Evolutionary conservation across 352 stramenopile genomes (phyloP).

Genomic region (Globisporangium heterothallicum): DNA sequence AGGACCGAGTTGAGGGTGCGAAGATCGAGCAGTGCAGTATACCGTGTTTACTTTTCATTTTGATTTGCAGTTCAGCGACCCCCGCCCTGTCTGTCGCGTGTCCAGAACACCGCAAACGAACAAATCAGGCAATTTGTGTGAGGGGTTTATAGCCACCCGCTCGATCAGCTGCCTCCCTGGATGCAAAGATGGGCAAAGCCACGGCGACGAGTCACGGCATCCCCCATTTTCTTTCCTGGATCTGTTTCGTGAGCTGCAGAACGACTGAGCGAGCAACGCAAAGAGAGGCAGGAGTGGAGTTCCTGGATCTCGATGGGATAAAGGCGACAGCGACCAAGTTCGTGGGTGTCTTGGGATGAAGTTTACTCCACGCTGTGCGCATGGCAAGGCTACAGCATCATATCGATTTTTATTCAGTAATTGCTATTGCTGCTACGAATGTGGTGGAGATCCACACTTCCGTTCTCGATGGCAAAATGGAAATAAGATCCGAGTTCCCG

Average conservation of each 20-base stretch:
- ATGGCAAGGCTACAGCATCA: conserved; percentile 64
- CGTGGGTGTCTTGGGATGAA: conserved; percentile 58
- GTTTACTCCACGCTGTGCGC: conserved; percentile 40
- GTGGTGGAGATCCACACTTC: background rate
- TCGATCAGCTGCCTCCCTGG: too few species aligned
- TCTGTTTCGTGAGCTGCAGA: background rate
- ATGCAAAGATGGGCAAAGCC: background rate
- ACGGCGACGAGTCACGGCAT: background rate
- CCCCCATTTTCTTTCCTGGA: background rate
- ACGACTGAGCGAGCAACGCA: background rate
- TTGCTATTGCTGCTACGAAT: background rate
- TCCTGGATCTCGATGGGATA: conserved; percentile 55
- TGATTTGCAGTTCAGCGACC: background rate
- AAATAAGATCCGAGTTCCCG: conserved; percentile 1
- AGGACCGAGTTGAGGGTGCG: background rate
- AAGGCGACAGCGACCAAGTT: conserved; percentile 50
- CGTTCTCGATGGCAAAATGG: background rate
- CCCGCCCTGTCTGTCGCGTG: background rate
- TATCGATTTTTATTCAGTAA: conserved; percentile 20
- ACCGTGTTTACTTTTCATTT: conserved; percentile 7
- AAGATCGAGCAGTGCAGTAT: conserved; percentile 11
- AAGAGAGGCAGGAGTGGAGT: too few species aligned
- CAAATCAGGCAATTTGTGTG: background rate
- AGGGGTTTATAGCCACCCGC: background rate
- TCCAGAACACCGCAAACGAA: background rate